Evolutionary conservation across 192 early-diverging fungal species (phyloP).

Genomic region (Rhizophagus sp.): DNA sequence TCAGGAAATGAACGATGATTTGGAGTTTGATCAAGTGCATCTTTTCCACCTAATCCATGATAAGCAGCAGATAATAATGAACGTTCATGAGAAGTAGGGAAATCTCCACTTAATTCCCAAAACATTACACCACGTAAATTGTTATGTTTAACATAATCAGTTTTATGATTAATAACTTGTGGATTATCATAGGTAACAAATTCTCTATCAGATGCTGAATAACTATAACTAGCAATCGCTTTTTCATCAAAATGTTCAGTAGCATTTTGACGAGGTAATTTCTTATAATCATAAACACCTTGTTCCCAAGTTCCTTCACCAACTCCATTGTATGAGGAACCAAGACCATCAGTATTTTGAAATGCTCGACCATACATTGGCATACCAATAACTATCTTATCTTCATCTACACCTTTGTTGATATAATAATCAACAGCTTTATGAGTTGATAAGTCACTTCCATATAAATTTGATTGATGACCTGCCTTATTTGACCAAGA

Average conservation of each 20-base stretch:
- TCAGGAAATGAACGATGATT: conserved; percentile 52
- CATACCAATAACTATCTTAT: conserved; percentile 88
- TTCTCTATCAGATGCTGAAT: conserved; percentile 65
- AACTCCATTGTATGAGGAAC: conserved; percentile 65
- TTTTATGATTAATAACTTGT: conserved; percentile 64
- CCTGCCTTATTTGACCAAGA: conserved; percentile 66
- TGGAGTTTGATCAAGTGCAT: conserved; percentile 34
- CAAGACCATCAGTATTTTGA: conserved; percentile 74
- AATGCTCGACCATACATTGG: conserved; percentile 95
- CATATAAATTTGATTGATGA: conserved; percentile 88
- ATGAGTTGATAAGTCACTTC: conserved; percentile 60
- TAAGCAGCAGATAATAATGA: conserved; percentile 41
- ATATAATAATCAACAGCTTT: conserved; percentile 76
- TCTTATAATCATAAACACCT: conserved; percentile 90
- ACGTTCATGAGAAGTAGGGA: conserved; percentile 38
- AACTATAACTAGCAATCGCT: conserved; percentile 79
- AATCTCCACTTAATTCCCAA: conserved; percentile 73
- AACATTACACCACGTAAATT: conserved; percentile 75
- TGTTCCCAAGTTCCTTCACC: conserved; percentile 85
- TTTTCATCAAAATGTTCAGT: conserved; percentile 75
- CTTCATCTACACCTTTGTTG: conserved; percentile 69
- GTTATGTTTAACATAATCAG: conserved; percentile 57
- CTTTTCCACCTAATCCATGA: conserved; percentile 18
- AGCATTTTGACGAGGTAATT: conserved; percentile 65
- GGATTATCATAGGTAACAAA: conserved; percentile 84